Evolutionary conservation across 768 basidiomycete genomes (phyloP), one percentile per base, ranked within the genome.

Genomic region (Leccinum olivaceopallidum): DNA sequence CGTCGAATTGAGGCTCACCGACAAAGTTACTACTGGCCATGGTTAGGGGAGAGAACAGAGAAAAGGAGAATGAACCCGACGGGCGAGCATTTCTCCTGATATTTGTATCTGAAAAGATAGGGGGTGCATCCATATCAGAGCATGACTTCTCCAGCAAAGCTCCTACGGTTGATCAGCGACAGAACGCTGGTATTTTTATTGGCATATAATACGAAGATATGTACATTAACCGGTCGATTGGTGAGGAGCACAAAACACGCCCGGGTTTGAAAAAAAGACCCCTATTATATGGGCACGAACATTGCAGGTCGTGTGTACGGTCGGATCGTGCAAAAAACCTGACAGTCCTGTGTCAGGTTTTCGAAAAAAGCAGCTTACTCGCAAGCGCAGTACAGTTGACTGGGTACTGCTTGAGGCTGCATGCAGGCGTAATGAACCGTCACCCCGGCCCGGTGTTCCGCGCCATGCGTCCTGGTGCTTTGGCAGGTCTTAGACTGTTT

Each of bases 1-100:
- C 65, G 49, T 37, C 13, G 61, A 22, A 44, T 13, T 63, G 59
- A 47, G 30, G 18, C 60, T 69, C 69, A 42, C 55, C 52, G 56
- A 44, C 55, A 67, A 58, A 63, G 60, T 36, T 55, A 34, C 59
- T 51, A 37, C 56, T 57, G 24, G 20, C 37, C 68, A 60, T 69
- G 16, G 30, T 56, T 18, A 28, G 51, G 48, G 34, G 24, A 24
- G 39, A 26, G 9, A 52, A 60, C 37, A 34, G 30, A 26, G 32
- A 28, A 34, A 4, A 12, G n/a, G 16, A 14, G 3, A n/a, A 12
- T 26, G 26, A 4, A 16, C 7, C 13, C 20, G 22, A 18, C 16
- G 16, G 37, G 24, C 4, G n/a, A 26, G 18, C 12, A 0, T 47
- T 47, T 18, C 55, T 52, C 60, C 60, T 60, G 58, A 60, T 36